Evolutionary conservation across 2,329 filamentous ascomycete species (phyloP).

Genomic region (Diaporthe humulicola): DNA sequence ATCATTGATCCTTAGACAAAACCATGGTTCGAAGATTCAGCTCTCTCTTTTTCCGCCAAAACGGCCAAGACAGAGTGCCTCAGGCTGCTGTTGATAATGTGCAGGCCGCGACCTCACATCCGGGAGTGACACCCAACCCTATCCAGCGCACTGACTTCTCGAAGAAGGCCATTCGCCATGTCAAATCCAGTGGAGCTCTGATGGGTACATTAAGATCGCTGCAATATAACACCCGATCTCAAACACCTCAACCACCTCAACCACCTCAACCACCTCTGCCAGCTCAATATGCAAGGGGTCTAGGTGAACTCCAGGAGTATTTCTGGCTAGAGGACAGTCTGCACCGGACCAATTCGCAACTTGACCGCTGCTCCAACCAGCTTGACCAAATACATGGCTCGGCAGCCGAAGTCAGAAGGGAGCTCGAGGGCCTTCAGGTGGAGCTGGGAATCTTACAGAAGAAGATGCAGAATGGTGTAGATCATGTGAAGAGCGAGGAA

Average conservation of each 20-base stretch:
- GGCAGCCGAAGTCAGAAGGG: conserved; percentile 6
- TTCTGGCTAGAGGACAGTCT: conserved; percentile 30
- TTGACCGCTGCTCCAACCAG: conserved; percentile 8
- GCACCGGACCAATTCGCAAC: not conserved
- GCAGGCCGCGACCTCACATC: not conserved
- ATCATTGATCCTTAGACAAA: not conserved
- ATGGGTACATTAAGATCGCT: not conserved
- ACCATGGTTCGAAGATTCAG: conserved; percentile 12
- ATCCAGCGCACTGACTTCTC: conserved; percentile 6
- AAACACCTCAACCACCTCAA: not conserved
- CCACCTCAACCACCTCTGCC: not conserved
- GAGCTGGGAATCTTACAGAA: not conserved
- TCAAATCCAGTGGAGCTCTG: conserved; percentile 6
- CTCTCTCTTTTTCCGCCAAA: conserved; percentile 21
- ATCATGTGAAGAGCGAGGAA: not conserved
- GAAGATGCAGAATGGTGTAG: not conserved
- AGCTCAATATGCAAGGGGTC: not conserved
- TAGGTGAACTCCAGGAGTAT: conserved; percentile 19
- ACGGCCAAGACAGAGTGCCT: not conserved
- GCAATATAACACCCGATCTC: not conserved
- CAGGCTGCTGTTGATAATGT: not conserved
- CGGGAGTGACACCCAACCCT: not conserved
- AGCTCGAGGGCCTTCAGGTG: conserved; percentile 8
- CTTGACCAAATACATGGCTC: conserved; percentile 17
- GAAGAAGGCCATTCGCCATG: conserved; percentile 1